A percentile compares a stretch with the other conserved stretches of the same genome.
These are phyloP conservation scores for Mucor saturninus DNA, from an alignment of 371 early-diverging fungal genomes.

Conservation along the genomic window DNA sequence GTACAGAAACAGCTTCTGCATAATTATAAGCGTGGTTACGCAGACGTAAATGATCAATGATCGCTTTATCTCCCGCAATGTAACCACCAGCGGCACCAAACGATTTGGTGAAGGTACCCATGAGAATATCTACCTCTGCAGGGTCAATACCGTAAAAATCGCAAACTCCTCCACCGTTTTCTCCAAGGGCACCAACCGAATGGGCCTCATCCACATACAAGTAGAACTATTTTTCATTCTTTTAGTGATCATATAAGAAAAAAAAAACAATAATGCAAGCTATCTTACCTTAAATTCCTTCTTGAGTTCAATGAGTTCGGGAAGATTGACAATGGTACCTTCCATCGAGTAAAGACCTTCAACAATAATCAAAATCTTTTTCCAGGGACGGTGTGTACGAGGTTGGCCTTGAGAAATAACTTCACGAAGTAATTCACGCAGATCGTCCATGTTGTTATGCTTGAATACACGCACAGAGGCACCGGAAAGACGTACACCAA, in stretches of 20 bases:
- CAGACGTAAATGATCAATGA: slow-evolving; percentile 88
- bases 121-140: slow-evolving; percentile 92
- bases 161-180: slow-evolving; percentile 96
- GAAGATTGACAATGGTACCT: slow-evolving; percentile 92
- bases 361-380: slow-evolving; percentile 97
- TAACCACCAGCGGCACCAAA: slow-evolving; percentile 99
- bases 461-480: slow-evolving; percentile 96
- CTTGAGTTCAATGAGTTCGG: slow-evolving; percentile 91
- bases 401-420: slow-evolving; percentile 99
- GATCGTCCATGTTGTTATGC: slow-evolving; percentile 88
- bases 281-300: slow-evolving; percentile 80
- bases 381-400: slow-evolving; percentile 98
- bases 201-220: slow-evolving; percentile 99
- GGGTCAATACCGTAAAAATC: slow-evolving; percentile 94
- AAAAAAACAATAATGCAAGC: not conserved
- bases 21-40: slow-evolving; percentile 85
- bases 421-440: slow-evolving; percentile 89
- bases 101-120: slow-evolving; percentile 99
- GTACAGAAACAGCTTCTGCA: slow-evolving; percentile 93
- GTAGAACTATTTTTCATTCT: slow-evolving; percentile 76
- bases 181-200: slow-evolving; percentile 97
- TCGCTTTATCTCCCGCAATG: slow-evolving; percentile 80
- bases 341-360: slow-evolving; percentile 99
- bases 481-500: slow-evolving; percentile 95
- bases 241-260: not conserved